Conservation (phyloP, 305 asterid species). For the Galium porrigens region DNA sequence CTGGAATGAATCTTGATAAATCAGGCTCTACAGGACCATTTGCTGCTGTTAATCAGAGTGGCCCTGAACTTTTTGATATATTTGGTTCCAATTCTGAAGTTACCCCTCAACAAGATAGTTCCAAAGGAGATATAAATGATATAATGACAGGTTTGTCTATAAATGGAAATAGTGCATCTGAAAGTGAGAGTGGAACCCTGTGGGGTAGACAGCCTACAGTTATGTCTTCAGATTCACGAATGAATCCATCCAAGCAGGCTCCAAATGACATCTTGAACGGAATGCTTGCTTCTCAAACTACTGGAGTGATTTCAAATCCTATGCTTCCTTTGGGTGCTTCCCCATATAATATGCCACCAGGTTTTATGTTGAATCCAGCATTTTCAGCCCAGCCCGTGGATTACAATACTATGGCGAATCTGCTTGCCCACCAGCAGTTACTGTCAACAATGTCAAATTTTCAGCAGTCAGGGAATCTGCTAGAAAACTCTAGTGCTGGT, state of each 20-base stretch:
- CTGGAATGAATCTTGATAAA: constrained; percentile 43
- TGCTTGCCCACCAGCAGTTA: constrained; percentile 68
- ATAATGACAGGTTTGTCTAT: constrained; percentile 48
- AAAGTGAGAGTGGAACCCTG: constrained; percentile 29
- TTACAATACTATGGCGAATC: constrained; percentile 46
- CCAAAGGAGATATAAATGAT: constrained; percentile 34
- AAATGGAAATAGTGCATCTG: constrained; percentile 32
- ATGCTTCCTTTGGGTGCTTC: constrained; percentile 48
- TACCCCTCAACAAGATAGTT: constrained; percentile 25
- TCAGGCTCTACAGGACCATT: constrained; percentile 26
- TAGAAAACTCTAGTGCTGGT: constrained; percentile 30
- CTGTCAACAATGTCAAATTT: constrained; percentile 74
- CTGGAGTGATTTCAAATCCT: constrained; percentile 37
- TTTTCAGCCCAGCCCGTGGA: constrained; percentile 50
- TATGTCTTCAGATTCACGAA: constrained; percentile 23
- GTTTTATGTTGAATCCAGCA: constrained; percentile 51
- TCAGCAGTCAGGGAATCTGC: constrained; percentile 64
- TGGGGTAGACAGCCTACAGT: constrained; percentile 20
- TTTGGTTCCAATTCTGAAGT: constrained; percentile 38
- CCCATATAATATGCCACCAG: constrained; percentile 52
- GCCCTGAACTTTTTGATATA: constrained; percentile 47
- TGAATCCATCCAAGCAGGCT: constrained; percentile 24
- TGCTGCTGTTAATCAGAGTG: constrained; percentile 28
- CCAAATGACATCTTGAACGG: constrained; percentile 33
- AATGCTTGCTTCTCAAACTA: constrained; percentile 41